Conservation (phyloP, 1,284 basidiomycete species). For the Cutaneotrichosporon sp. region DNA sequence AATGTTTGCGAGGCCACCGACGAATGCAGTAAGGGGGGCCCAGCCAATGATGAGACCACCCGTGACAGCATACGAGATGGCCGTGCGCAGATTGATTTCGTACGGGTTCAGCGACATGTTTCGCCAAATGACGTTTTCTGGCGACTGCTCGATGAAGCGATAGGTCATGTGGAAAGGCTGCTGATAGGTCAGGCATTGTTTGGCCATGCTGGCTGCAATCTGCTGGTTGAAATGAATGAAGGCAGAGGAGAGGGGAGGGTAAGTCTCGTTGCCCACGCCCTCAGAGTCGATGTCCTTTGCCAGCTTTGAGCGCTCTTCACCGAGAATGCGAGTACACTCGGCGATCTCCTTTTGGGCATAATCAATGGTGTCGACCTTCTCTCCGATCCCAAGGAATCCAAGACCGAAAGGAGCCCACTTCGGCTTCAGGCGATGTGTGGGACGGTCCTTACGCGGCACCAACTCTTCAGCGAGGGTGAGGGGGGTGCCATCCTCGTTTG, state of each 20-base stretch:
- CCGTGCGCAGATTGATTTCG: conserved; percentile 61
- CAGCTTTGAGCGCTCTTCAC: conserved; percentile 47
- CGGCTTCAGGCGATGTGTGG: conserved; percentile 68
- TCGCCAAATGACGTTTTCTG: conserved; percentile 66
- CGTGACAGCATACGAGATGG: conserved; percentile 53
- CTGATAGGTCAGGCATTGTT: conserved; percentile 44
- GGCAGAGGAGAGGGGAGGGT: conserved; percentile 67
- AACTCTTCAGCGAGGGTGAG: conserved; percentile 52
- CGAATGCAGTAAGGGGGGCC: conserved; percentile 54
- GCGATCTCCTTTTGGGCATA: conserved; percentile 59
- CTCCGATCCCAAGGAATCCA: conserved; percentile 57
- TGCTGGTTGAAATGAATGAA: conserved; percentile 93
- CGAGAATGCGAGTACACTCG: conserved; percentile 28
- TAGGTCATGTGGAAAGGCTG: conserved; percentile 62
- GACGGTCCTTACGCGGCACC: conserved; percentile 66
- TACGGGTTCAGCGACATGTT: conserved; percentile 67
- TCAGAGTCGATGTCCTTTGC: conserved; percentile 45
- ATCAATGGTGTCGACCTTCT: conserved; percentile 87
- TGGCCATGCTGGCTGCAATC: conserved; percentile 50
- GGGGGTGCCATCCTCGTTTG: conserved; percentile 14
- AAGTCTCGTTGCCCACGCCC: conserved; percentile 43
- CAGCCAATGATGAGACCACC: conserved; percentile 63
- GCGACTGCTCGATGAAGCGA: conserved; percentile 63
- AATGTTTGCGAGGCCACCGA: conserved; percentile 2
- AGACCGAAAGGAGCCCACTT: conserved; percentile 58